These are phyloP conservation scores for Carallia pectinifolia DNA, from an alignment of 345 rosid species.

Conservation along the genomic window DNA sequence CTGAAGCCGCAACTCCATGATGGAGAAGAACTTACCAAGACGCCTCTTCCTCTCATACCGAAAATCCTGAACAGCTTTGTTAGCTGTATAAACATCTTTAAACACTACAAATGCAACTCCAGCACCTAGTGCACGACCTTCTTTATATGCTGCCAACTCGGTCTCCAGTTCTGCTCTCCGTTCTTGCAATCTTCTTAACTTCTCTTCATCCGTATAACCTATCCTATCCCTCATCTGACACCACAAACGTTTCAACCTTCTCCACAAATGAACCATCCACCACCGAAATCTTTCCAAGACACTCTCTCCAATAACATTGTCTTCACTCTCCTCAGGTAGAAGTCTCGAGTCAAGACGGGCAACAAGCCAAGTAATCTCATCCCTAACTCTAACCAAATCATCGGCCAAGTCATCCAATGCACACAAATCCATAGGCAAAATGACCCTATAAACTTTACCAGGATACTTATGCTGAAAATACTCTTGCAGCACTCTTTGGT, in stretches of 20 bases:
- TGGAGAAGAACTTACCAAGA: conserved; percentile 81
- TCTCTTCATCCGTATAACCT: conserved; percentile 67
- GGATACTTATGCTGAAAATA: conserved; percentile 79
- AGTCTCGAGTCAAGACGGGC: conserved; percentile 76
- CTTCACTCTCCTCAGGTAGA: conserved; percentile 52
- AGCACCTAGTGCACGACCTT: conserved; percentile 78
- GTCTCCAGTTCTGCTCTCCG: conserved; percentile 70
- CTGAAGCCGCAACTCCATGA: conserved; percentile 76
- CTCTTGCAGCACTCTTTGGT: conserved; percentile 59
- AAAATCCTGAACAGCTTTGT: conserved; percentile 88
- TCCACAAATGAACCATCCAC: conserved; percentile 32
- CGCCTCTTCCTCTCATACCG: conserved; percentile 71
- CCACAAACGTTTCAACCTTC: conserved; percentile 42
- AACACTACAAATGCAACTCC: conserved; percentile 93
- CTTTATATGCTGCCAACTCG: conserved; percentile 64
- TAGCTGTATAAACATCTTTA: conserved; percentile 93
- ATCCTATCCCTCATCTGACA: conserved; percentile 40
- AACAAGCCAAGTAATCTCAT: conserved; percentile 88
- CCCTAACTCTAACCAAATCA: conserved; percentile 72
- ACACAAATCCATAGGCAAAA: conserved; percentile 94
- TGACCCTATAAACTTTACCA: conserved; percentile 70
- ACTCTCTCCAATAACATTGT: conserved; percentile 23
- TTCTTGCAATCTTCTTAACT: conserved; percentile 72
- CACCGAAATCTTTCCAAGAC: conserved; percentile 24
- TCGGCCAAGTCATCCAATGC: conserved; percentile 89